These are phyloP conservation scores for Botrytis sinoallii DNA, from an alignment of 2,329 filamentous ascomycete species.

Conservation along the genomic window DNA sequence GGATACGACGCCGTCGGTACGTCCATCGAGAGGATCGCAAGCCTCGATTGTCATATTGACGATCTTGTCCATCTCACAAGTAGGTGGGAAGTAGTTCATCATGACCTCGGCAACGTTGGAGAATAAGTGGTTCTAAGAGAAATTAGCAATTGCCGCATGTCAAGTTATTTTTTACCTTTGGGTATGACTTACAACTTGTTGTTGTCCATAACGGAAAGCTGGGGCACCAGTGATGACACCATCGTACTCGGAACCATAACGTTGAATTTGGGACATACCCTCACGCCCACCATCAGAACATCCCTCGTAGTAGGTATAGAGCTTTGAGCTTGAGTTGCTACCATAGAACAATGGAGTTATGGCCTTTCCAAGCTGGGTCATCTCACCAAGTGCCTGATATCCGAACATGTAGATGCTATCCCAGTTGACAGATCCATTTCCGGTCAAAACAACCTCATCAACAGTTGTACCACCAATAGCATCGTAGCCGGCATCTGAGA, in stretches of 20 bases:
- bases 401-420: slow-evolving; percentile 41
- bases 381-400: slow-evolving; percentile 41
- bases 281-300: slow-evolving; percentile 50
- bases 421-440: slow-evolving; percentile 35
- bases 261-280: slow-evolving; percentile 47
- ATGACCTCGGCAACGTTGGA: slow-evolving; percentile 42
- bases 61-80: slow-evolving; percentile 49
- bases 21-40: slow-evolving; percentile 55
- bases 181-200: slow-evolving; percentile 38
- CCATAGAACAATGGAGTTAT: slow-evolving; percentile 44
- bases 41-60: slow-evolving; percentile 52
- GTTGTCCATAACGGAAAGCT: slow-evolving; percentile 46
- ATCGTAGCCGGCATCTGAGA: slow-evolving; percentile 51
- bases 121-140: slow-evolving; percentile 30
- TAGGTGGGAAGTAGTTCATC: slow-evolving; percentile 43
- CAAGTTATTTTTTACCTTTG: not conserved
- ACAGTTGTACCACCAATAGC: slow-evolving; percentile 42
- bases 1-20: slow-evolving; percentile 51
- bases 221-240: slow-evolving; percentile 47
- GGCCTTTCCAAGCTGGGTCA: slow-evolving; percentile 44
- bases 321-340: slow-evolving; percentile 22
- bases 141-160: not conserved
- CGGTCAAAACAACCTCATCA: slow-evolving; percentile 40
- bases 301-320: slow-evolving; percentile 37
- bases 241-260: slow-evolving; percentile 43